Conservation (phyloP, 2,329 filamentous ascomycete species). For the Colletotrichum paranaense region DNA sequence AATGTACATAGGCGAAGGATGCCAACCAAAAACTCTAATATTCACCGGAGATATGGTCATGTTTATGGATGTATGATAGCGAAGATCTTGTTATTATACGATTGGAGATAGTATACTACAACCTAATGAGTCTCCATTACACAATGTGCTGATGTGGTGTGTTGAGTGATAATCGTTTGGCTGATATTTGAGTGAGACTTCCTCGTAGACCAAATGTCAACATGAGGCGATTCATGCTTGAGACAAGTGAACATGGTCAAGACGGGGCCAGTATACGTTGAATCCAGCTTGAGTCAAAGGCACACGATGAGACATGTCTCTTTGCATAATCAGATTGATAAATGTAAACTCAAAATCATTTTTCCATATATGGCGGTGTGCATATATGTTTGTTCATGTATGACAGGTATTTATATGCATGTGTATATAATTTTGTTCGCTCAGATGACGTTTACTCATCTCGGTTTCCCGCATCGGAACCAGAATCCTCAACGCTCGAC, state of each 20-base stretch:
- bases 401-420: not conserved
- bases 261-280: too few relatives aligned
- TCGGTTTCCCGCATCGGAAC: not conserved
- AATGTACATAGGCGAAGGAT: constrained; percentile 14
- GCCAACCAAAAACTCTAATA: not conserved
- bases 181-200: too few relatives aligned
- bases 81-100: constrained; percentile 14
- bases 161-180: too few relatives aligned
- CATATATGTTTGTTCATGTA: not conserved
- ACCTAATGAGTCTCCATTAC: constrained; percentile 14
- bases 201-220: too few relatives aligned
- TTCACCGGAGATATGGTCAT: not conserved
- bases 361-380: not conserved
- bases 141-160: not conserved
- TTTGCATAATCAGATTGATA: not conserved
- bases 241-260: too few relatives aligned
- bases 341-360: not conserved
- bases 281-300: too few relatives aligned
- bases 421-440: not conserved
- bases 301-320: too few relatives aligned
- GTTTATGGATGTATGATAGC: constrained; percentile 26
- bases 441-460: constrained; percentile 1
- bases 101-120: constrained; percentile 11
- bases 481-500: not conserved
- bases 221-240: too few relatives aligned